A percentile compares a stretch with the other conserved stretches of the same genome.
phyloP scores from a whole-genome alignment of 768 basidiomycete species.

The Leccinum aurantiacum region DNA sequence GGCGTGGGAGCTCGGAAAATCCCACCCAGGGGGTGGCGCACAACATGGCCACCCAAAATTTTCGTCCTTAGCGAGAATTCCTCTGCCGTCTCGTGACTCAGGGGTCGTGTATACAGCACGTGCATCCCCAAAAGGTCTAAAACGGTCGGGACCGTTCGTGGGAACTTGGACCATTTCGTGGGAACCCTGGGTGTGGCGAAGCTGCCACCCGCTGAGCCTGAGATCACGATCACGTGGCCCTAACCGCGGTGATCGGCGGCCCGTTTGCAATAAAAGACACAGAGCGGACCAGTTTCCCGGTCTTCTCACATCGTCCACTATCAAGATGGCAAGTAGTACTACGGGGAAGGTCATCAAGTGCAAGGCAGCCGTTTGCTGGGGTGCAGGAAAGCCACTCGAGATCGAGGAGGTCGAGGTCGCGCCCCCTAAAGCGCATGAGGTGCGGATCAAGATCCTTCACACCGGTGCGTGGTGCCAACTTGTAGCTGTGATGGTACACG shows the following conservation, averaged over 20 bases:
- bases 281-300: constrained; percentile 9
- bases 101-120: no score
- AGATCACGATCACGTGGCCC: constrained; percentile 4
- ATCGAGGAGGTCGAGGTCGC: constrained; percentile 94
- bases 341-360: constrained; percentile 82
- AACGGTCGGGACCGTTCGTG: no score
- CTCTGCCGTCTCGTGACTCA: no score
- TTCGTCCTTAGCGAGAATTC: no score
- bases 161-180: no score
- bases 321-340: constrained; percentile 60
- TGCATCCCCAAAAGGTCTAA: no score
- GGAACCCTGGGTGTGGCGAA: no score
- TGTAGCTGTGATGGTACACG: constrained; percentile 7
- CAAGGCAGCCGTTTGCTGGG: constrained; percentile 97
- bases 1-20: no score
- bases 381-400: constrained; percentile 78
- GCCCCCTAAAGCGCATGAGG: constrained; percentile 87
- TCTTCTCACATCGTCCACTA: constrained; percentile 20
- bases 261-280: constrained; percentile 2
- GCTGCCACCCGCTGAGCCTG: background rate
- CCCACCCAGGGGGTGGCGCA: no score
- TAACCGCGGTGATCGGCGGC: background rate
- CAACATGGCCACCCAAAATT: no score
- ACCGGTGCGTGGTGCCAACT: constrained; percentile 56
- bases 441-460: constrained; percentile 88